phyloP scores from a whole-genome alignment of 352 stramenopile genomes.

The Globisporangium carolinianum region DNA sequence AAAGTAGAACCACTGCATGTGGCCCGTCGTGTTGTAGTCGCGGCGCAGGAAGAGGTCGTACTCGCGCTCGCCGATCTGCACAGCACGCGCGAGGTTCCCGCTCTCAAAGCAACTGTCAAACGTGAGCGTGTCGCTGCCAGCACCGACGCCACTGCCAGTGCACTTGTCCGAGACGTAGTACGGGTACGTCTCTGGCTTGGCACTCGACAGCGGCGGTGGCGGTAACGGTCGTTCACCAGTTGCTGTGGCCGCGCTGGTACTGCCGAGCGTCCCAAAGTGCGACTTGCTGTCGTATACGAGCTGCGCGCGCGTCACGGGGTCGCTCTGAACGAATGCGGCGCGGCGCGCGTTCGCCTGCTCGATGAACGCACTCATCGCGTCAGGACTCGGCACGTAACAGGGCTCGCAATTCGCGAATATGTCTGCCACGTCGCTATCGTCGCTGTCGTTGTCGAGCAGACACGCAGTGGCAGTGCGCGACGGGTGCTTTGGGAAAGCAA shows the following conservation, averaged over 20 bases:
- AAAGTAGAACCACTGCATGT: slow-evolving; percentile 96
- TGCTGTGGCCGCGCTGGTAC: no score
- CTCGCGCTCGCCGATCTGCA: slow-evolving; percentile 76
- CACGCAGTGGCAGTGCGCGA: slow-evolving; percentile 3
- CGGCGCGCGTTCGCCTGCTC: slow-evolving; percentile 16
- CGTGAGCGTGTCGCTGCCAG: slow-evolving; percentile 34
- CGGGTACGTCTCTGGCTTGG: slow-evolving; percentile 4
- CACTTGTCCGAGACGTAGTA: slow-evolving; percentile 34
- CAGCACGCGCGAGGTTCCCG: slow-evolving; percentile 82
- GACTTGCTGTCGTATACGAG: slow-evolving; percentile 51
- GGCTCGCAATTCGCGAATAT: slow-evolving; percentile 7
- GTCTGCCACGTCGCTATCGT: background rate
- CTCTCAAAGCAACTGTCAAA: slow-evolving; percentile 93
- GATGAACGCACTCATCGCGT: slow-evolving; percentile 16
- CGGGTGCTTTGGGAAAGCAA: slow-evolving; percentile 22
- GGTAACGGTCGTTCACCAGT: no score
- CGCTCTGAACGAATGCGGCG: slow-evolving; percentile 29
- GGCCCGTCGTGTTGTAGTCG: slow-evolving; percentile 77
- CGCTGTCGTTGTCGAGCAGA: background rate
- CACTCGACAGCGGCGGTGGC: no score
- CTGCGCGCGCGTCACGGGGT: slow-evolving; percentile 25
- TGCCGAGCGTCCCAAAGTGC: slow-evolving; percentile 8
- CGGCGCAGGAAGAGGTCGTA: slow-evolving; percentile 88
- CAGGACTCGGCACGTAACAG: slow-evolving; percentile 12
- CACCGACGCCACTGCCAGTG: slow-evolving; percentile 13